These are phyloP conservation scores for Vigna trinervia DNA, from an alignment of 306 rosid genomes.

Conservation along the genomic window DNA sequence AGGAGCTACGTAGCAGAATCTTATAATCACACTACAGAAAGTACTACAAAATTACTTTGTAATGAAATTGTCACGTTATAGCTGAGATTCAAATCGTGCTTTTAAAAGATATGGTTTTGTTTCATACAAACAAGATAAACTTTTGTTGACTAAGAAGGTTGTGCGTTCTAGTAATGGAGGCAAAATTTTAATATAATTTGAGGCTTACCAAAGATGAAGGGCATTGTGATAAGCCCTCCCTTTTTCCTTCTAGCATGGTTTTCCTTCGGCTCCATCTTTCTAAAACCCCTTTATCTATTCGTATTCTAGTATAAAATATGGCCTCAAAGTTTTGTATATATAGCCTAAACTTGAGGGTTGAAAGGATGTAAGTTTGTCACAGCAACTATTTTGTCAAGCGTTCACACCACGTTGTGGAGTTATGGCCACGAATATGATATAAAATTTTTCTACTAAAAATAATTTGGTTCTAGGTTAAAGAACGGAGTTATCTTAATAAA, in stretches of 20 bases:
- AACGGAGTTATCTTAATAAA: background rate
- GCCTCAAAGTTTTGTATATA: conserved; percentile 50
- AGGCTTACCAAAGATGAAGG: conserved; percentile 88
- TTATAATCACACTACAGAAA: no score
- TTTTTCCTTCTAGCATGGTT: conserved; percentile 53
- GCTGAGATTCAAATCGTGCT: no score
- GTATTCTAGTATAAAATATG: conserved; percentile 26
- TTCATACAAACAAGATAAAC: no score
- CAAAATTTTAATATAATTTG: background rate
- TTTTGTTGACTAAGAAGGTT: background rate
- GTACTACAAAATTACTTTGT: no score
- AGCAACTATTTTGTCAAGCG: conserved; percentile 7
- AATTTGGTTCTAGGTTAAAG: background rate
- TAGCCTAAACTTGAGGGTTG: conserved; percentile 42
- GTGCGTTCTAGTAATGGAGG: background rate
- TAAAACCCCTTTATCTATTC: background rate
- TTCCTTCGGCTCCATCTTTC: conserved; percentile 54
- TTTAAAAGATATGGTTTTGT: no score
- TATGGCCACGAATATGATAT: conserved; percentile 26
- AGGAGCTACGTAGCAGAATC: background rate
- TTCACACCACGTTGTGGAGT: conserved; percentile 45
- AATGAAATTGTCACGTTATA: no score
- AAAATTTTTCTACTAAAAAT: background rate
- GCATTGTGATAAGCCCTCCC: conserved; percentile 92
- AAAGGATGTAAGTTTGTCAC: conserved; percentile 6